phyloP scores from a whole-genome alignment of 2,329 filamentous ascomycete species.

The Meredithiella fracta region DNA sequence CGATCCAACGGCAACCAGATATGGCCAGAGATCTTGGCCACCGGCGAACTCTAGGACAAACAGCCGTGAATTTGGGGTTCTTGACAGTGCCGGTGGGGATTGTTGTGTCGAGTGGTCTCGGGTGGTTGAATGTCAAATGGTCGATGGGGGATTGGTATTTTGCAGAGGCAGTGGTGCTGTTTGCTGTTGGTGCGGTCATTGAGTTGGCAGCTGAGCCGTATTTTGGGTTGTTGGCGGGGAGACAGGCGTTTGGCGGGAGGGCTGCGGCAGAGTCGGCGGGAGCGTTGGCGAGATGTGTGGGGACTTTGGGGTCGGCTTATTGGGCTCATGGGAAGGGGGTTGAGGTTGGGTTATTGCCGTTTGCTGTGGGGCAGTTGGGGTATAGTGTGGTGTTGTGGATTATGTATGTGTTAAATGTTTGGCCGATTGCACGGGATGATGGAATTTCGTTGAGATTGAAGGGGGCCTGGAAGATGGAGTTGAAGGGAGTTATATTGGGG shows the following conservation, averaged over 20 bases:
- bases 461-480: neutral
- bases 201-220: conserved; percentile 78
- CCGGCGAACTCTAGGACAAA: conserved; percentile 38
- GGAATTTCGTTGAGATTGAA: conserved; percentile 52
- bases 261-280: conserved; percentile 71
- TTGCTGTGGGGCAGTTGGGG: conserved; percentile 68
- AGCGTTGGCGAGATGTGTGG: conserved; percentile 58
- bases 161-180: conserved; percentile 32
- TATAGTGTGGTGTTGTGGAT: conserved; percentile 54
- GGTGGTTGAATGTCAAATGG: conserved; percentile 44
- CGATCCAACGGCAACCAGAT: conserved; percentile 56
- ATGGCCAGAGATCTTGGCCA: neutral
- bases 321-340: conserved; percentile 36
- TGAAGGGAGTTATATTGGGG: conserved; percentile 29
- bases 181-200: conserved; percentile 41
- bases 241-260: conserved; percentile 61
- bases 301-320: conserved; percentile 55
- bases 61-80: conserved; percentile 78
- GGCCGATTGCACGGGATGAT: conserved; percentile 34
- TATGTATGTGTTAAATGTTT: conserved; percentile 53
- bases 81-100: conserved; percentile 55
- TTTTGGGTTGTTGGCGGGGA: conserved; percentile 74
- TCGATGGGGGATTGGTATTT: conserved; percentile 44
- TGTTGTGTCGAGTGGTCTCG: conserved; percentile 46
- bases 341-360: conserved; percentile 64